phyloP scores from a whole-genome alignment of 177 flowering plant species.

The Tripterygium wilfordii region DNA sequence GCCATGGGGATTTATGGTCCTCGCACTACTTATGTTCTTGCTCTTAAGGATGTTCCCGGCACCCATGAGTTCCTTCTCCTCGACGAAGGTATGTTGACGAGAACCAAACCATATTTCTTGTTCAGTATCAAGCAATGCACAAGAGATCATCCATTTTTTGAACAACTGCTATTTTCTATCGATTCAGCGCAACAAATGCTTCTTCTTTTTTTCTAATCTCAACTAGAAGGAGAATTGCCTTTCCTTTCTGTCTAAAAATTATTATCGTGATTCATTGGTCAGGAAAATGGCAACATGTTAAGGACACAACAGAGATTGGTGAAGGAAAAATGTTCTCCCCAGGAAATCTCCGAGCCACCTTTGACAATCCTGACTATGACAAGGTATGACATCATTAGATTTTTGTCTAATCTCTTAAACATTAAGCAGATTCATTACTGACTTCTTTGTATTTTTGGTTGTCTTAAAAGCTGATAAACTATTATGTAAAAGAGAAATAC shows the following conservation, averaged over 20 bases:
- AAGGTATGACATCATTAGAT: slow-evolving; percentile 36
- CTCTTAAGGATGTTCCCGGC: slow-evolving; percentile 81
- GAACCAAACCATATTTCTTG: background rate
- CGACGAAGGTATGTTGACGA: slow-evolving; percentile 66
- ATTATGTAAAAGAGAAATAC: slow-evolving; percentile 85
- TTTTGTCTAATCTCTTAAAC: background rate
- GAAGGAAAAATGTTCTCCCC: slow-evolving; percentile 98
- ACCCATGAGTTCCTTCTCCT: slow-evolving; percentile 95
- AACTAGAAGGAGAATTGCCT: background rate
- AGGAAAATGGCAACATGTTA: slow-evolving; percentile 99
- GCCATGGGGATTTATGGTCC: slow-evolving; percentile 99
- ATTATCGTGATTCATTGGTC: background rate
- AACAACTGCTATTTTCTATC: too few species aligned
- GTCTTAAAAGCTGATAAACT: slow-evolving; percentile 60
- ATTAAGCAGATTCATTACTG: background rate
- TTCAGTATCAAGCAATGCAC: too few species aligned
- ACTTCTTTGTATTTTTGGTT: background rate
- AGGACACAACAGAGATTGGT: slow-evolving; percentile 83
- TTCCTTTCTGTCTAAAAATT: background rate
- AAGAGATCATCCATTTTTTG: too few species aligned
- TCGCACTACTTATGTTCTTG: slow-evolving; percentile 85
- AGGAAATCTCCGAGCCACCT: slow-evolving; percentile 91
- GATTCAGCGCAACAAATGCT: too few species aligned
- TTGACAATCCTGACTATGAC: slow-evolving; percentile 74
- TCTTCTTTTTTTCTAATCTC: background rate